Conservation (phyloP, 345 rosid species). For the Dipteronia dyeriana region DNA sequence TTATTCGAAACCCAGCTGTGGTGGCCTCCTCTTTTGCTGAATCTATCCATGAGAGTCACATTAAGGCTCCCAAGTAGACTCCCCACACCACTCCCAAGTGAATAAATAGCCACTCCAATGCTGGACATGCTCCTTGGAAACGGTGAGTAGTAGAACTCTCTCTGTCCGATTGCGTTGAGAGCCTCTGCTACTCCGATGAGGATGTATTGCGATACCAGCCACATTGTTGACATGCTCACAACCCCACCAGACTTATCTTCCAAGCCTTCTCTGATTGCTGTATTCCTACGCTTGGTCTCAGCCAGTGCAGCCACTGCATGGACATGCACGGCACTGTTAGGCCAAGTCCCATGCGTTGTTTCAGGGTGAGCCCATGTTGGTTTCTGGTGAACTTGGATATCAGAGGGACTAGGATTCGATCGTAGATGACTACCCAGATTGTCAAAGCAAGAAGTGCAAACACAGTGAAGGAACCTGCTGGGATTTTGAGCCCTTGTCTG, state of each 20-base stretch:
- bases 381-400: constrained; percentile 31
- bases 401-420: constrained; percentile 38
- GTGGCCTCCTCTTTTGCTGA: constrained; percentile 22
- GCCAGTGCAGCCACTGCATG: constrained; percentile 40
- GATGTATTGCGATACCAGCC: constrained; percentile 48
- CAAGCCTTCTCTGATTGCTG: constrained; percentile 34
- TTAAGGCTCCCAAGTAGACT: constrained; percentile 42
- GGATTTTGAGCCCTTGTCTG: constrained; percentile 23
- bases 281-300: constrained; percentile 38
- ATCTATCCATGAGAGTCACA: constrained; percentile 21
- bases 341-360: constrained; percentile 53
- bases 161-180: constrained; percentile 50
- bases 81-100: constrained; percentile 40
- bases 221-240: constrained; percentile 43
- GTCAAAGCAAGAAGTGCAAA: constrained; percentile 40
- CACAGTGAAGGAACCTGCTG: constrained; percentile 42
- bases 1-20: constrained; percentile 42
- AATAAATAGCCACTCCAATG: constrained; percentile 42
- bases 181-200: constrained; percentile 50
- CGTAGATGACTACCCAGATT: constrained; percentile 49
- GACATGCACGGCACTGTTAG: constrained; percentile 33
- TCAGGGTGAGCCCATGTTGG: constrained; percentile 35
- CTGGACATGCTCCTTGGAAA: constrained; percentile 57
- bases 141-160: constrained; percentile 57
- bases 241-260: not conserved